phyloP scores from a whole-genome alignment of 129 eudicot genomes.

The Cynara cardunculus region DNA sequence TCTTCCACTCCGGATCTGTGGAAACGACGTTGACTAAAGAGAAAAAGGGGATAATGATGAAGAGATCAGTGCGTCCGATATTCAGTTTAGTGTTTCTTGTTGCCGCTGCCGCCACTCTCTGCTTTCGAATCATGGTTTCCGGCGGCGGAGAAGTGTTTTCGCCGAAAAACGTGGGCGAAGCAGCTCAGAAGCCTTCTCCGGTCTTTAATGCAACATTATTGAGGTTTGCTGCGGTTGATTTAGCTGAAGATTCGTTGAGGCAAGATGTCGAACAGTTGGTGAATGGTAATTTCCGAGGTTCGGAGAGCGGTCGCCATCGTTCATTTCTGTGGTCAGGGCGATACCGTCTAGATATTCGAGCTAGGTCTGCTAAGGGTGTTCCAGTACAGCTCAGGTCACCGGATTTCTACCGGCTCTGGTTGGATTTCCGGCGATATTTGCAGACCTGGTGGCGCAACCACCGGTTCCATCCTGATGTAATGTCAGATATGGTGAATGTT shows the following conservation, averaged over 20 bases:
- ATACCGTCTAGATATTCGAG: conserved; percentile 44
- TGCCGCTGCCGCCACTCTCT: conserved; percentile 47
- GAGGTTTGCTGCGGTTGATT: conserved; percentile 55
- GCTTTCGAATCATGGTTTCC: conserved; percentile 41
- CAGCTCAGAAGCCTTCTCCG: conserved; percentile 21
- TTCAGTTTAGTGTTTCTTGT: conserved; percentile 45
- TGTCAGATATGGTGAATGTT: conserved; percentile 50
- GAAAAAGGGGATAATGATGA: conserved; percentile 32
- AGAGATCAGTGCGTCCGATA: conserved; percentile 47
- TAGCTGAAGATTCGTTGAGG: conserved; percentile 48
- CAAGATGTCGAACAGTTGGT: conserved; percentile 67
- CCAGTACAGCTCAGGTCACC: conserved; percentile 71
- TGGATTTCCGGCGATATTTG: conserved; percentile 51
- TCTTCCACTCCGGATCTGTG: conserved; percentile 13
- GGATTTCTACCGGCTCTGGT: conserved; percentile 57
- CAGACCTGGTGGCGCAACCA: conserved; percentile 66
- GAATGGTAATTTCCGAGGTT: conserved; percentile 49
- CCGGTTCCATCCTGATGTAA: conserved; percentile 44
- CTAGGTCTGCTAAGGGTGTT: conserved; percentile 44
- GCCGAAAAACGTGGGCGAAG: not conserved
- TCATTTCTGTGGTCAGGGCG: conserved; percentile 61
- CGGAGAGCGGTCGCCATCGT: conserved; percentile 39
- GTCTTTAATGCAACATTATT: conserved; percentile 61
- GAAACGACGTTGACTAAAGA: conserved; percentile 7
- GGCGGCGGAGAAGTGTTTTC: not conserved